These are phyloP conservation scores for Chrysanthemum seticuspe DNA, from an alignment of 129 eudicot species.

Conservation along the genomic window DNA sequence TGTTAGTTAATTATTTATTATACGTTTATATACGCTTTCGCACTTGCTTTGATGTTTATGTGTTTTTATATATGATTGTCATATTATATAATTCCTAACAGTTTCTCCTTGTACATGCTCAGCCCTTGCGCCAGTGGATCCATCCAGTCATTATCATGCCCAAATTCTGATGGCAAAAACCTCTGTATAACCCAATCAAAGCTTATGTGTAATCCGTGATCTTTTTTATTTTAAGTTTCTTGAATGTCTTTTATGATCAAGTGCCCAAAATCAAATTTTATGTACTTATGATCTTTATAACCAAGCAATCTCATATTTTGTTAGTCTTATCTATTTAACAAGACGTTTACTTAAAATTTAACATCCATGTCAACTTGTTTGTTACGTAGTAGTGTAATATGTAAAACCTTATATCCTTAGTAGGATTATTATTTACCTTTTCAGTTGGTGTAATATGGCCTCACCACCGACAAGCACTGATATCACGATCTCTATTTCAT, in stretches of 20 bases:
- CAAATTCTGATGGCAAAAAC: conserved; percentile 13
- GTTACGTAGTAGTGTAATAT: neutral
- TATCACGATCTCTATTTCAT: conserved; percentile 5
- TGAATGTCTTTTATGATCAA: neutral
- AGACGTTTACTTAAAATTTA: too few relatives aligned
- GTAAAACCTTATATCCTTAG: too few relatives aligned
- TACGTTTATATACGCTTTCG: too few relatives aligned
- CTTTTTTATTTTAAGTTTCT: neutral
- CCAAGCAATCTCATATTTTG: too few relatives aligned
- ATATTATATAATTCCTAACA: too few relatives aligned
- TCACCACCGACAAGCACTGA: conserved; percentile 1
- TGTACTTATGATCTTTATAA: too few relatives aligned
- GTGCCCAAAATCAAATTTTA: too few relatives aligned
- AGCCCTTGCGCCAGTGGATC: conserved; percentile 7
- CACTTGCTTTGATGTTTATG: too few relatives aligned
- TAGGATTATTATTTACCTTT: too few relatives aligned
- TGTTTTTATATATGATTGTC: too few relatives aligned
- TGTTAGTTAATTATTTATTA: too few relatives aligned
- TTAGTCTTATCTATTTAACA: too few relatives aligned
- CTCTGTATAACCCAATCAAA: neutral
- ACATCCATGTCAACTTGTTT: neutral
- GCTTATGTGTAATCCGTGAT: neutral
- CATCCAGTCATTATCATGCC: neutral
- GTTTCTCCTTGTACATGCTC: conserved; percentile 12
- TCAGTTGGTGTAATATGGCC: conserved; percentile 4